Conservation (phyloP, 352 stramenopile genomes). For the Phytophthora litchii region DNA sequence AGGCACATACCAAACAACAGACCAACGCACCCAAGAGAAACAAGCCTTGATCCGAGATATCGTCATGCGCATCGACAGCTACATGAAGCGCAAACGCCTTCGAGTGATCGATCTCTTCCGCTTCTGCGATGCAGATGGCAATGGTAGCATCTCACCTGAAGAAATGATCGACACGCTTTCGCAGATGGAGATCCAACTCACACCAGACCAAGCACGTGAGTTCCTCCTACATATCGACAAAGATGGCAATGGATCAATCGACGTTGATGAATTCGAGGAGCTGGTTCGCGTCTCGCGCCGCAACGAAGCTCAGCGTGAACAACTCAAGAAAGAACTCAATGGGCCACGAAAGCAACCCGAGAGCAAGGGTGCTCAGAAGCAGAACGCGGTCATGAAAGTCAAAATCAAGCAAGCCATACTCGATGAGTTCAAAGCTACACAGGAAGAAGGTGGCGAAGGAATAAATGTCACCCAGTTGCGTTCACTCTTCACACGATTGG, state of each 20-base stretch:
- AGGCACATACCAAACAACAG: slow-evolving; percentile 65
- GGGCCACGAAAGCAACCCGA: slow-evolving; percentile 44
- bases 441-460: slow-evolving; percentile 41
- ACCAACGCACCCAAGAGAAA: slow-evolving; percentile 72
- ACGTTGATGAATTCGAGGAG: slow-evolving; percentile 88
- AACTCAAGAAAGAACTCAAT: slow-evolving; percentile 69
- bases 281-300: slow-evolving; percentile 73
- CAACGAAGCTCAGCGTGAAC: slow-evolving; percentile 75
- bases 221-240: slow-evolving; percentile 86
- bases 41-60: slow-evolving; percentile 75
- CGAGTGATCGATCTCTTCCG: slow-evolving; percentile 87
- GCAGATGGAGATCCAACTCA: slow-evolving; percentile 86
- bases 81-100: slow-evolving; percentile 86
- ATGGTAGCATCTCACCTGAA: slow-evolving; percentile 75
- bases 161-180: slow-evolving; percentile 87
- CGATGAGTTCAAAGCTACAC: slow-evolving; percentile 60
- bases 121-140: slow-evolving; percentile 84
- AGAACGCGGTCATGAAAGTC: slow-evolving; percentile 38
- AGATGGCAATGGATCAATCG: slow-evolving; percentile 82
- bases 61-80: slow-evolving; percentile 79
- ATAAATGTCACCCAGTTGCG: slow-evolving; percentile 54
- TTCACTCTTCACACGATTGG: slow-evolving; percentile 46
- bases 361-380: slow-evolving; percentile 44
- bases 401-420: slow-evolving; percentile 67
- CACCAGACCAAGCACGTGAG: slow-evolving; percentile 59